Base-by-base conservation (phyloP, 2,329 filamentous ascomycete genomes). In the Plectosphaerella sp. region DNA sequence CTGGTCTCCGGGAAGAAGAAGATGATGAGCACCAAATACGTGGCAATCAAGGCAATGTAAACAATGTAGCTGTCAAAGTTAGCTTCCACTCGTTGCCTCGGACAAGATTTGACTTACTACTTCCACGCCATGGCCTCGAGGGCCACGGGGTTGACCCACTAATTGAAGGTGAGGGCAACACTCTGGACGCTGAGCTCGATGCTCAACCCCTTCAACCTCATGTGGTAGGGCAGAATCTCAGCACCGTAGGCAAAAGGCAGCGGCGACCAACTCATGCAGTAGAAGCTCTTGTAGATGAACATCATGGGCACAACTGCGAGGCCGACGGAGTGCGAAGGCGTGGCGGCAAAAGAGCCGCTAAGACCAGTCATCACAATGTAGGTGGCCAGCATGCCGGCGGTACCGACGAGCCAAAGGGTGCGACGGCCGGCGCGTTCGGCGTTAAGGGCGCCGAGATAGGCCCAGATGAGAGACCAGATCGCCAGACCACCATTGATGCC, bases 231-330 rank as follows among this genome's bases (percentile, higher is more conserved):
- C 12, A 46, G 20, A 16, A 46, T 46, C 22, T 46, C 45, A 24
- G 45, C 45, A 28, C 45, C 45, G 12, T 46, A 46, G 12, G 22
- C 45, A 46, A 46, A 46, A 14, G 45, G 20, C 22, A 46, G 24
- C 45, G 45, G 45, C 6, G 45, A 46, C 45, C 42, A 46, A 25
- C 45, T 46, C 45, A 46, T 46, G 45, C 45, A 46, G 45, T 46
- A 46, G 25, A 46, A 46, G 14, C 18, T 28, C 45, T 46, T 64
- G 41, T 72, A 73, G 3, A 74, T 60, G 18, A 69, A 68, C 0
- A 62, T 61, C 3, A 73, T 61, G 0, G 70, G 65, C 1, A 58
- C 59, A 5, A 50, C 48, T 25, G 55, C 62, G 4, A 59, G 58
- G 5, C 51, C 52, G 3, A 55, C 54, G 0, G 45, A 12, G n/a